phyloP scores from a whole-genome alignment of 2,329 filamentous ascomycete species.

The Leptographium procerum region DNA sequence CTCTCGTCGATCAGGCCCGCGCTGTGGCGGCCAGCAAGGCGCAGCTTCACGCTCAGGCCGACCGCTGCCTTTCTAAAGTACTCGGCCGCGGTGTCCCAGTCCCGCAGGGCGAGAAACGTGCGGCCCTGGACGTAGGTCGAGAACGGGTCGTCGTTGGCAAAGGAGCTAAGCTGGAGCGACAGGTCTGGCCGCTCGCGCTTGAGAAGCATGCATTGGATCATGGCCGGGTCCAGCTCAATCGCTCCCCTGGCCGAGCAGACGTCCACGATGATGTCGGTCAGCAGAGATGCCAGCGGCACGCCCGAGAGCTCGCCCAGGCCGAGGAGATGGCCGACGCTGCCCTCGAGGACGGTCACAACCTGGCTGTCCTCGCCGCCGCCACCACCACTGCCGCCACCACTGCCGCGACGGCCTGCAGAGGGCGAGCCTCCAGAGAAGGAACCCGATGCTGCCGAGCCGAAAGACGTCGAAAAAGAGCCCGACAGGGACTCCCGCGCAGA shows the following conservation, averaged over 20 bases:
- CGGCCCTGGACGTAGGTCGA: constrained; percentile 78
- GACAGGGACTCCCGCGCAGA: constrained; percentile 14
- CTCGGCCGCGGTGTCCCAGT: constrained; percentile 60
- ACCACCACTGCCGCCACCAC: constrained; percentile 1
- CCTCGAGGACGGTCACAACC: constrained; percentile 47
- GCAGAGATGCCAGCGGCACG: constrained; percentile 42
- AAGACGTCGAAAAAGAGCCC: neutral
- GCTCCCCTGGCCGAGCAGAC: constrained; percentile 54
- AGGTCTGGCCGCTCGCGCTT: constrained; percentile 49
- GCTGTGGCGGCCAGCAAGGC: constrained; percentile 41
- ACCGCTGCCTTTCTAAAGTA: constrained; percentile 77
- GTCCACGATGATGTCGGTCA: constrained; percentile 57
- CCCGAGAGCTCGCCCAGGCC: constrained; percentile 45
- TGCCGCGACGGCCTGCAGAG: constrained; percentile 24
- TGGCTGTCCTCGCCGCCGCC: constrained; percentile 27
- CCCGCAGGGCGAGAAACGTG: constrained; percentile 60
- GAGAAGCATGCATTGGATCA: constrained; percentile 51
- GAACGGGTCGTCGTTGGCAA: constrained; percentile 47
- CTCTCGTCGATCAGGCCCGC: constrained; percentile 62
- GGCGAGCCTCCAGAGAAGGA: constrained; percentile 14
- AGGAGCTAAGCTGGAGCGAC: constrained; percentile 44
- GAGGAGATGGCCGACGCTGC: constrained; percentile 50
- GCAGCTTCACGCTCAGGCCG: constrained; percentile 50
- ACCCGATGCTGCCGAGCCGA: constrained; percentile 10
- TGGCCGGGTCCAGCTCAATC: constrained; percentile 48